phyloP scores from a whole-genome alignment of 2,329 filamentous ascomycete genomes.

The Alternaria postmessia region DNA sequence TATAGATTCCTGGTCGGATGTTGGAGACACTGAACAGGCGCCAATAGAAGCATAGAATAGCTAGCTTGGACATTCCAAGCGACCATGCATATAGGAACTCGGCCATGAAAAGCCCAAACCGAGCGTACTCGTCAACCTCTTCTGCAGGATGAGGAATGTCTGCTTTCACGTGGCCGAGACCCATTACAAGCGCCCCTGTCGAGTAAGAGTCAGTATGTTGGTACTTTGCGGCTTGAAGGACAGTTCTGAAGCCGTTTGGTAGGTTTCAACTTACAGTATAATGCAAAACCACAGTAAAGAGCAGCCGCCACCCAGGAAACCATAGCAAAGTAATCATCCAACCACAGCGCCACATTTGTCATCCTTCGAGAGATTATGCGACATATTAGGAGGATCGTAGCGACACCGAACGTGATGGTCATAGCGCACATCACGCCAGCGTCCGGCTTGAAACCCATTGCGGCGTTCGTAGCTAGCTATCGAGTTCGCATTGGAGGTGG shows the following conservation, averaged over 20 bases:
- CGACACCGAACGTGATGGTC: not conserved
- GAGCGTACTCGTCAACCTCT: not conserved
- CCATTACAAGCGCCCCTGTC: not conserved
- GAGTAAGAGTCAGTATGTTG: not conserved
- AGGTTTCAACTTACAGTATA: not conserved
- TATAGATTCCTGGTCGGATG: not conserved
- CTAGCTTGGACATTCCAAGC: not conserved
- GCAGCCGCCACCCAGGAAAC: not conserved
- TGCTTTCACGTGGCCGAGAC: not conserved
- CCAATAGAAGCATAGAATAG: not conserved
- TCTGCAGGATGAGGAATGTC: not conserved
- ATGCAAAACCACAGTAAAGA: not conserved
- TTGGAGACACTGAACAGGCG: not conserved
- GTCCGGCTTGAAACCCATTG: not conserved
- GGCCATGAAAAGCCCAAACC: not conserved
- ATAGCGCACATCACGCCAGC: not conserved
- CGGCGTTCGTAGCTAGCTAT: not conserved
- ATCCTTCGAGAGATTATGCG: not conserved
- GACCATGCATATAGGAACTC: not conserved
- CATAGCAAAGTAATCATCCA: not conserved
- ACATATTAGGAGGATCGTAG: not conserved
- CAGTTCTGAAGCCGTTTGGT: accelerated
- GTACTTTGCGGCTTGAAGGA: not conserved
- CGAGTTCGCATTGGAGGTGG: not conserved
- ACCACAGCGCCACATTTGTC: not conserved